Base-by-base conservation (phyloP, 352 stramenopile species). In the Phytophthora sojae region DNA sequence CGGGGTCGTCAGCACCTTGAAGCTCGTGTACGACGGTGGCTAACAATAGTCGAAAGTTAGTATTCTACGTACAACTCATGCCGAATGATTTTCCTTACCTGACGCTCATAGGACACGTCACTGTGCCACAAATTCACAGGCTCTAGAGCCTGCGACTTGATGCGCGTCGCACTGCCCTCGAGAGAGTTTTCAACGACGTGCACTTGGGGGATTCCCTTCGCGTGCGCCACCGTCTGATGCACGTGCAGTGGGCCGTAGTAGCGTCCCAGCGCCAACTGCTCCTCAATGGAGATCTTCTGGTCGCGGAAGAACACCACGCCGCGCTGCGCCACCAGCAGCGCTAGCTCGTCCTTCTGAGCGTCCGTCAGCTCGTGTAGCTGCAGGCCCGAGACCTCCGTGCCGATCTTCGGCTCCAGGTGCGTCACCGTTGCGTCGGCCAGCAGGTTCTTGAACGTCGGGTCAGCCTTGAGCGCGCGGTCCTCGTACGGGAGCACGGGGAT, bases 31-130 rank as follows among this genome's bases (percentile, higher is more conserved):
- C 51, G 57, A 72, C 59, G 64, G 80, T 54, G 63, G 63, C 65
- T 85, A 49, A 15, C 0, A 49, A 64, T 21, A 52, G 5, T 5
- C 23, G 21, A 32, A 57, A 49, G 47, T 57, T 57, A 57, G n/a
- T 8, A 49, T 19, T 17, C 9, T 7, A 35, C 4, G 8, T 19
- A n/a, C 37, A 55, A n/a, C 6, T 35, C 23, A 19, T 19, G n/a
- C 35, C 15, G 30, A 2, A 12, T 19, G 19, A 15, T 37, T 37
- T 2, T 15, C 19, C 39, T 49, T 9, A 72, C 65, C 65, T 67
- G 77, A 15, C 71, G 77, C 55, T 85, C 74, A 32, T 76, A 80
- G 0, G 77, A 79, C 7, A 80, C 75, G 19, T 82, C 74, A 21
- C 64, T 80, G 59, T 85, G 77, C 77, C 77, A 85, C 32, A 75